Evolutionary conservation across 2,329 filamentous ascomycete species (phyloP).

Genomic region (Xylaria sp.): DNA sequence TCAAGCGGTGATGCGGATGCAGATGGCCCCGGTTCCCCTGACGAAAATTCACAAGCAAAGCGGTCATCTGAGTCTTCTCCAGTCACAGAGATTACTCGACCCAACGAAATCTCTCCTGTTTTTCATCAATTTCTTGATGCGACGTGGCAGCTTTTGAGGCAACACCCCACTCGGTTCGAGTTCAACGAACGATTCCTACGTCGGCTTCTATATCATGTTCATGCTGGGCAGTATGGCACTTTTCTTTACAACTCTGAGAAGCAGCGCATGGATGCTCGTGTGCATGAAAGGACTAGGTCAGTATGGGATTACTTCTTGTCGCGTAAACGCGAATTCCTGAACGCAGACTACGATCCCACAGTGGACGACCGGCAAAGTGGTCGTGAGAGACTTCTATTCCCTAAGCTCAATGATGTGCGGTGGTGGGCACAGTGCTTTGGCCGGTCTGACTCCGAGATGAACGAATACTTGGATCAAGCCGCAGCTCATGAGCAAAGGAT

Average conservation of each 20-base stretch:
- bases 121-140: constrained; percentile 98
- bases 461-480: constrained; percentile 69
- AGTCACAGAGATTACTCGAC: constrained; percentile 74
- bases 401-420: constrained; percentile 78
- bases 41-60: constrained; percentile 50
- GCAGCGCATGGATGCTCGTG: constrained; percentile 77
- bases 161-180: constrained; percentile 90
- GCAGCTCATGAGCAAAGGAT: constrained; percentile 60
- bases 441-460: constrained; percentile 92
- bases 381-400: constrained; percentile 85
- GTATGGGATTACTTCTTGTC: constrained; percentile 97
- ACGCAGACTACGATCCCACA: constrained; percentile 78
- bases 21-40: constrained; percentile 44
- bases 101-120: constrained; percentile 93
- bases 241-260: constrained; percentile 97
- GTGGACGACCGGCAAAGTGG: constrained; percentile 84
- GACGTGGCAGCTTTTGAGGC: constrained; percentile 87
- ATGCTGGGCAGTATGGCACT: constrained; percentile 96
- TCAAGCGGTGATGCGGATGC: constrained; percentile 65
- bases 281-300: constrained; percentile 78
- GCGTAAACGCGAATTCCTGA: constrained; percentile 82
- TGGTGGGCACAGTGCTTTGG: constrained; percentile 96
- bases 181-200: constrained; percentile 95
- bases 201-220: constrained; percentile 89
- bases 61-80: constrained; percentile 56